A percentile compares a stretch with the other conserved stretches of the same genome.
Conservation (phyloP, 176 grass and related monocot species). For the Ananas comosus region DNA sequence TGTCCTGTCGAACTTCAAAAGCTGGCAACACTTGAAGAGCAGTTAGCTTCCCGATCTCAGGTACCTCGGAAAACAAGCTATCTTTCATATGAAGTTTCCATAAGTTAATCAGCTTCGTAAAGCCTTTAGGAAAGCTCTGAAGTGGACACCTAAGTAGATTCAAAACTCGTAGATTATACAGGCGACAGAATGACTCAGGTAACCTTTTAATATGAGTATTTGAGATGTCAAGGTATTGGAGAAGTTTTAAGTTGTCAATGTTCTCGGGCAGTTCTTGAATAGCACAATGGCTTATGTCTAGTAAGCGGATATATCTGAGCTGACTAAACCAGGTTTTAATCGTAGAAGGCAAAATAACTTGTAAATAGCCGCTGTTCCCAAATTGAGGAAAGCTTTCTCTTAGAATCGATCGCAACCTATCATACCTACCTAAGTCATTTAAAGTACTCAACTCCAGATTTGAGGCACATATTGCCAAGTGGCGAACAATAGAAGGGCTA, state of each 20-base stretch:
- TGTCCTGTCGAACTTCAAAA: conserved; percentile 9
- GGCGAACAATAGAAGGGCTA: conserved; percentile 1
- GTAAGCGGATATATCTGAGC: neutral
- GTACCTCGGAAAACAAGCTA: conserved; percentile 15
- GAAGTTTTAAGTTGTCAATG: conserved; percentile 20
- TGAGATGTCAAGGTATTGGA: conserved; percentile 19
- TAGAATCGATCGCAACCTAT: neutral
- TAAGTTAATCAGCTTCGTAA: conserved; percentile 12
- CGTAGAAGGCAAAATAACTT: neutral
- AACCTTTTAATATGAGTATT: neutral
- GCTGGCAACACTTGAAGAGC: neutral
- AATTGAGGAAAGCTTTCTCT: too few species aligned
- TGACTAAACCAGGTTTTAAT: neutral
- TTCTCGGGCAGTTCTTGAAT: conserved; percentile 11
- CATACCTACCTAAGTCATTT: neutral
- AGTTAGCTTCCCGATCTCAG: conserved; percentile 26
- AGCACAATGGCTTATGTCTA: neutral
- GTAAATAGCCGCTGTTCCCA: too few species aligned
- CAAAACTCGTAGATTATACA: conserved; percentile 22
- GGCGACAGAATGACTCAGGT: conserved; percentile 11
- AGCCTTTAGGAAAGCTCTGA: rapidly evolving
- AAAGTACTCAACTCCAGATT: neutral
- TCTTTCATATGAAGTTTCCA: neutral
- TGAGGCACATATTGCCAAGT: neutral
- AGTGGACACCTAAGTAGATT: conserved; percentile 1